A percentile compares a stretch with the other conserved stretches of the same genome.
Conservation (phyloP, 257 asterid genomes). For the Knoxia roxburghii region DNA sequence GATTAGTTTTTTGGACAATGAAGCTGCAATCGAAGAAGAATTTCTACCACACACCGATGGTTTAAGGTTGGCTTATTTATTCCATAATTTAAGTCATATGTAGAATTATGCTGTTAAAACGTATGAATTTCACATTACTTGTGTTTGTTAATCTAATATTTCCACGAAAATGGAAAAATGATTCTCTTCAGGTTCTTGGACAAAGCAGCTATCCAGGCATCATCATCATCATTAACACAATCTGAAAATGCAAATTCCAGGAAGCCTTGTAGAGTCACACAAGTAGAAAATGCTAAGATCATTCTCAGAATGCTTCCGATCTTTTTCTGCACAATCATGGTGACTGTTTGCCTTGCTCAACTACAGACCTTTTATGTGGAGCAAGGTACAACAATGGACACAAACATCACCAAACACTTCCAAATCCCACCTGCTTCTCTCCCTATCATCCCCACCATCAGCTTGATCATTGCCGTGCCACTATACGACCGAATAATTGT, state of each 20-base stretch:
- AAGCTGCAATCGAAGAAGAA: constrained; percentile 36
- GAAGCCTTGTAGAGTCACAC: constrained; percentile 71
- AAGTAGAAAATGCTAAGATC: constrained; percentile 78
- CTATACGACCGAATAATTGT: constrained; percentile 53
- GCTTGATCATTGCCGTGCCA: constrained; percentile 49
- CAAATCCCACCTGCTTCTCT: constrained; percentile 63
- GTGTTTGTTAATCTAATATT: too few relatives aligned
- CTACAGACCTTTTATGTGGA: constrained; percentile 72
- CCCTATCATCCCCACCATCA: constrained; percentile 52
- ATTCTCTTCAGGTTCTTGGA: constrained; percentile 46
- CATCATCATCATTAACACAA: constrained; percentile 22
- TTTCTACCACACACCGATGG: constrained; percentile 45
- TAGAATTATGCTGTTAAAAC: too few relatives aligned
- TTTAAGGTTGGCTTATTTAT: too few relatives aligned
- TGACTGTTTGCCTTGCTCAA: constrained; percentile 79
- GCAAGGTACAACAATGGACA: constrained; percentile 72
- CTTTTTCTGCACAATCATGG: constrained; percentile 62
- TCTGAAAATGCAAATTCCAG: constrained; percentile 33
- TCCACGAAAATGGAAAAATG: too few relatives aligned
- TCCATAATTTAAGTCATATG: too few relatives aligned
- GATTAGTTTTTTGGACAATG: constrained; percentile 34
- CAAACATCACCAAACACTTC: constrained; percentile 40
- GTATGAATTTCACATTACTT: too few relatives aligned
- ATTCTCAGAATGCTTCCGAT: constrained; percentile 52
- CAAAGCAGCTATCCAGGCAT: constrained; percentile 54